Base-by-base conservation (phyloP, 495 filamentous ascomycete genomes). In the Oidiodendron maius region DNA sequence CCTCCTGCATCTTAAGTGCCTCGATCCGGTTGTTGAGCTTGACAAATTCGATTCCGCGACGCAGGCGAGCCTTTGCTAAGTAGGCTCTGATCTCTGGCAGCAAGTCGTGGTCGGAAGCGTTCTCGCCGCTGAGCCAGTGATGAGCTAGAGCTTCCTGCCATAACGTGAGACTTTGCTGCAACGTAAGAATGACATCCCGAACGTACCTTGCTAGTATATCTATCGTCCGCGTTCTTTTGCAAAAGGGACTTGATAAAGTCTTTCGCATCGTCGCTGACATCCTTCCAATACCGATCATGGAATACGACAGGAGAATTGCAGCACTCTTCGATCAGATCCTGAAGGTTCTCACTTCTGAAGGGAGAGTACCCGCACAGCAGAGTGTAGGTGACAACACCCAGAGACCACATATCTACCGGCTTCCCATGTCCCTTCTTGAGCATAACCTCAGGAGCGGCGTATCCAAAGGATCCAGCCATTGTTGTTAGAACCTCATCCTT, bases 321-420 rank as follows among this genome's bases (percentile, higher is more conserved):
- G 68, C 90, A 96, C 67, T 99, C 93, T 50, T 96, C 90, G 59
- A 99, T 95, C 53, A 99, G 75, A 59, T 96, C 93, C 48, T 84
- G 79, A 23, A 99, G 70, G 58, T 86, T 95, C 66, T 99, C 93
- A 53, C 87, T 89, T 46, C 93, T 84, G 81, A 97, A 99, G 23
- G 93, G 93, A 10, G 91, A 96, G 68, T 99, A 99, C 42, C 93
- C 93, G 67, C 93, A 99, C 34, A 99, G 87, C n/a, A 99, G 77
- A 13, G 94, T 97, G 70, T 99, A 99, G 23, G 94, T 97, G 61
- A 99, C 97, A 55, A 99, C 91, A 54, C 93, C 93, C 58, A 99
- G 74, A 8, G 91, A 96, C 93, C 93, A 99, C 87, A 99, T 94
- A 61, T 99, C 93, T 23, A 97, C 93, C n/a, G 93, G 87, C 64